Evolutionary conservation across 768 basidiomycete genomes (phyloP), one percentile per base, ranked within the genome.

Genomic region (Exidia glandulosa): DNA sequence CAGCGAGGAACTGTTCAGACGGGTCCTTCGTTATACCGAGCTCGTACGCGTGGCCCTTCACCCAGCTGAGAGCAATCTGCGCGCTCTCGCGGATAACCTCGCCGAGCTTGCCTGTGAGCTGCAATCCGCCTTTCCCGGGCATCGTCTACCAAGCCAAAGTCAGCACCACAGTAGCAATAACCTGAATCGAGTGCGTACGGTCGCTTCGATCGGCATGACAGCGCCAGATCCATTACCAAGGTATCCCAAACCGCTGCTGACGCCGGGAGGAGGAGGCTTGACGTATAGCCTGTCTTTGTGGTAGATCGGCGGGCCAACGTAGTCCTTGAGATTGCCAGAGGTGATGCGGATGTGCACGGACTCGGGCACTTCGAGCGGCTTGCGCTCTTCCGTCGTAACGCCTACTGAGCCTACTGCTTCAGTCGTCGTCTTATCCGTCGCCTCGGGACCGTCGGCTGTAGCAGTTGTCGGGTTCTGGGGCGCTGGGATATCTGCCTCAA

Each of bases 1-100:
- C 88, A 27, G 85, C 84, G 66, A 97, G 74, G 69, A 94, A 86
- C 69, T 88, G 85, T 59, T 90, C 88, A 5, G 81, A 82, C 0
- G 80, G 74, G 1, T 79, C 77, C 55, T 79, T 70, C 5, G 93
- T 94, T 67, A 97, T 89, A 3, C 94, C 93, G 12, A 98, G 80
- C 57, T 88, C 86, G 69, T 80, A 88, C 13, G 96, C 91, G 68
- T 98, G 90, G 9, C 85, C 77, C 70, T 94, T 94, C 41, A 95
- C 88, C 88, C 90, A 98, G 68, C 88, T 88, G 62, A 98, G 73
- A 3, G 88, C 92, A 63, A 99, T 96, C 70, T 96, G 92, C 1
- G 94, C 94, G 63, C 88, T 91, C 74, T 98, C 96, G 36, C 91
- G 82, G 70, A 99, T 97, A 62, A 98, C 96, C 66, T 99, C 96